Evolutionary conservation across 768 basidiomycete species (phyloP).

Genomic region (Rhodotorula diobovata): DNA sequence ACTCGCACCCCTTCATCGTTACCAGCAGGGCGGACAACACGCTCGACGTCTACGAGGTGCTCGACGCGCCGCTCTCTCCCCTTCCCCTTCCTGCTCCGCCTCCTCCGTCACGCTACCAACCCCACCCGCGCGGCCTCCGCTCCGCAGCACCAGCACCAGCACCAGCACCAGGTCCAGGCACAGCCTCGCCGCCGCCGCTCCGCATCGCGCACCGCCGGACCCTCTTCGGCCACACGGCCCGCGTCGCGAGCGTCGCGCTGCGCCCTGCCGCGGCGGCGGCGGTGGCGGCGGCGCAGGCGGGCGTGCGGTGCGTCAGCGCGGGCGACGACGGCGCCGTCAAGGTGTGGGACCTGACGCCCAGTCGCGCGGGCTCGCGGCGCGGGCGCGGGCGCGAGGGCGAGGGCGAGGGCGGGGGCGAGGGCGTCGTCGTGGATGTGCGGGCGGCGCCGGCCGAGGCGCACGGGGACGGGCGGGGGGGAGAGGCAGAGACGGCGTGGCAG

Average conservation of each 20-base stretch:
- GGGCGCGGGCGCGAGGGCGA: background rate
- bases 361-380: background rate
- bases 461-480: background rate
- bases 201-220: conserved; percentile 14
- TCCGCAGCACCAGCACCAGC: no score
- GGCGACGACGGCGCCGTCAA: conserved; percentile 31
- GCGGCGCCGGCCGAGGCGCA: background rate
- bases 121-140: no score
- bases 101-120: no score
- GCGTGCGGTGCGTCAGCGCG: conserved; percentile 18
- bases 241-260: conserved; percentile 24
- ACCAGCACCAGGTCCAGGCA: no score
- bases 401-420: background rate
- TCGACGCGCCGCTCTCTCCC: background rate
- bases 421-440: background rate
- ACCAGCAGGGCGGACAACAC: conserved; percentile 23
- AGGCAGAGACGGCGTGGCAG: background rate
- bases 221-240: conserved; percentile 34
- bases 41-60: conserved; percentile 25
- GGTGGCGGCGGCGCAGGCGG: no score
- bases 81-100: background rate
- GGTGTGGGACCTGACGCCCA: conserved; percentile 22
- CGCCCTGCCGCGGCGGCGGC: background rate
- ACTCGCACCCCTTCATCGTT: conserved; percentile 21
- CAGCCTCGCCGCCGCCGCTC: background rate